These are phyloP conservation scores for Yarrowia galli DNA, from an alignment of 1,139 yeast genomes.

Conservation along the genomic window DNA sequence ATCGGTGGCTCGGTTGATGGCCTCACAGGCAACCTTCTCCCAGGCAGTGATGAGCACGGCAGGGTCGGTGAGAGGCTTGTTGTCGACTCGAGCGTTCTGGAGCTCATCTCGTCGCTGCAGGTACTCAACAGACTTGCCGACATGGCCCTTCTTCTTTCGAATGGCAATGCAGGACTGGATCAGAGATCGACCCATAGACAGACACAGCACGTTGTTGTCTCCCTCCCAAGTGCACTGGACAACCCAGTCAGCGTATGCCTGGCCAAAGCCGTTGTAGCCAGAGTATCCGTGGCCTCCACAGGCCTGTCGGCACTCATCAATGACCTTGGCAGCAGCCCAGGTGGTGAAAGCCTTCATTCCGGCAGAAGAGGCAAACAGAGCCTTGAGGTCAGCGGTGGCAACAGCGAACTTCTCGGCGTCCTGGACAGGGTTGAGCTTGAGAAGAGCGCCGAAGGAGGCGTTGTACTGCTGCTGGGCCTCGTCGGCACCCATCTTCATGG, in stretches of 20 bases:
- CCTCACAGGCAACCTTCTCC: slow-evolving; percentile 53
- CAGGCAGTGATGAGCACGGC: slow-evolving; percentile 52
- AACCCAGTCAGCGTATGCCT: slow-evolving; percentile 89
- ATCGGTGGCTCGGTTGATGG: slow-evolving; percentile 51
- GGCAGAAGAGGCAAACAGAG: slow-evolving; percentile 84
- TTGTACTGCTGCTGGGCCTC: slow-evolving; percentile 64
- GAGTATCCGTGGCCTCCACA: slow-evolving; percentile 98
- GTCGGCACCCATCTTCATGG: slow-evolving; percentile 74
- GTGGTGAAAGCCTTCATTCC: slow-evolving; percentile 89
- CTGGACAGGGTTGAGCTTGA: slow-evolving; percentile 55
- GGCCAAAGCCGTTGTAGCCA: slow-evolving; percentile 87
- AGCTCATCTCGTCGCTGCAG: slow-evolving; percentile 45
- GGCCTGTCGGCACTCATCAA: slow-evolving; percentile 89
- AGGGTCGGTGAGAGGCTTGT: slow-evolving; percentile 48
- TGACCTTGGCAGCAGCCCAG: slow-evolving; percentile 80
- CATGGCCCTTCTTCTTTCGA: slow-evolving; percentile 46
- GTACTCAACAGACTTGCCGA: slow-evolving; percentile 50
- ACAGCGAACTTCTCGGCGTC: slow-evolving; percentile 49
- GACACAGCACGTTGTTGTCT: slow-evolving; percentile 84
- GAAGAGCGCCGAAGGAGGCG: slow-evolving; percentile 50
- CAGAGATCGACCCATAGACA: slow-evolving; percentile 70
- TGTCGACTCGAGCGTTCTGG: slow-evolving; percentile 44
- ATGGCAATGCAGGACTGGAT: slow-evolving; percentile 50
- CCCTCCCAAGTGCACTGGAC: slow-evolving; percentile 99
- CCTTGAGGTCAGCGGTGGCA: slow-evolving; percentile 69